Conservation (phyloP, 768 basidiomycete genomes). For the Tylopilus cervinicoccineus region DNA sequence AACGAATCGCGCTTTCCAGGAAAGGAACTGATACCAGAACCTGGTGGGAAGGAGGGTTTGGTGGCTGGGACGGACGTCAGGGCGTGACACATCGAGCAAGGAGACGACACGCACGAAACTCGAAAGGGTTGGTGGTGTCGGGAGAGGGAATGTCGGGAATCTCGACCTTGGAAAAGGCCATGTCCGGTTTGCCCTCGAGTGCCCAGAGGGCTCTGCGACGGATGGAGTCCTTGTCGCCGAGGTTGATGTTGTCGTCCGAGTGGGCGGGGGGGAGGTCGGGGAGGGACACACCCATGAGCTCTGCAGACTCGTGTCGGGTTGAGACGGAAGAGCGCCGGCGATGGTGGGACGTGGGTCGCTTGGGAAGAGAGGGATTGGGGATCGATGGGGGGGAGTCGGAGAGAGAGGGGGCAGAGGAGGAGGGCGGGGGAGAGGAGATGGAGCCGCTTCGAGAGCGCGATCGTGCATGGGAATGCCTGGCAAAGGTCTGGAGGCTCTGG, state of each 20-base stretch:
- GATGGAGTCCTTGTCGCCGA: constrained; percentile 73
- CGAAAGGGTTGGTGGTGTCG: constrained; percentile 54
- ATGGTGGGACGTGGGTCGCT: constrained; percentile 74
- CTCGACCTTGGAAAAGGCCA: constrained; percentile 71
- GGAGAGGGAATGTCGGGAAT: constrained; percentile 74
- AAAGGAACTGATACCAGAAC: constrained; percentile 41
- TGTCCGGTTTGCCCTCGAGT: constrained; percentile 78
- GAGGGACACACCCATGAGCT: constrained; percentile 80
- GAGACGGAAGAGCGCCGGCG: constrained; percentile 84
- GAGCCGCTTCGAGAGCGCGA: constrained; percentile 69
- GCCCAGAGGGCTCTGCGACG: constrained; percentile 82
- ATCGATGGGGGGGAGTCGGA: constrained; percentile 30
- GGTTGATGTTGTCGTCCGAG: constrained; percentile 63
- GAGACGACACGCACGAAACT: constrained; percentile 53
- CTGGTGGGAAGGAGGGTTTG: constrained; percentile 57
- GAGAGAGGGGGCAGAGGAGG: constrained; percentile 26
- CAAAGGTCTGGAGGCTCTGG: constrained; percentile 37
- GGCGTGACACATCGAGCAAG: neutral
- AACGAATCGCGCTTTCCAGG: constrained; percentile 78
- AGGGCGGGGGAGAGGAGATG: constrained; percentile 25
- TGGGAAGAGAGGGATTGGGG: constrained; percentile 30
- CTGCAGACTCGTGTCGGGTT: constrained; percentile 85
- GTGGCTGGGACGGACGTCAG: constrained; percentile 39
- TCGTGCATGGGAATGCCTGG: constrained; percentile 35
- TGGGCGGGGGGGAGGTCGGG: constrained; percentile 59